Evolutionary conservation across 164 flowering plant genomes (phyloP).

Genomic region (Annona squamosa): DNA sequence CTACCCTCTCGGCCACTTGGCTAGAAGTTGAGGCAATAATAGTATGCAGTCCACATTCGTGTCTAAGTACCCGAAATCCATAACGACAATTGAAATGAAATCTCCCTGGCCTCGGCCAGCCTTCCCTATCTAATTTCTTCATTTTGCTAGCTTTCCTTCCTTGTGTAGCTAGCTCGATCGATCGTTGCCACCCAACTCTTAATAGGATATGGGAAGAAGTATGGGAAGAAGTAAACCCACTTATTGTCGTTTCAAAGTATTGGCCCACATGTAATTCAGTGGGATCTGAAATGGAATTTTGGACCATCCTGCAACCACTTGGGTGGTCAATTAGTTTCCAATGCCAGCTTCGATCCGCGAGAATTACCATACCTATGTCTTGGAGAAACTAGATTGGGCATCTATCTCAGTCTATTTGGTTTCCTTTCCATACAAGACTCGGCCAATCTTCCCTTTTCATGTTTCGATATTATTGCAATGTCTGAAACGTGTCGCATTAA

Average conservation of each 20-base stretch:
- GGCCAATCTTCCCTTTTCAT: not conserved
- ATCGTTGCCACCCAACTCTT: not conserved
- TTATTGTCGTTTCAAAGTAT: not conserved
- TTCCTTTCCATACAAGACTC: too few relatives aligned
- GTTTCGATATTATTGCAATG: not conserved
- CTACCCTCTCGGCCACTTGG: slow-evolving; percentile 5
- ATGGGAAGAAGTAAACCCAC: not conserved
- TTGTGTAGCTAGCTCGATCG: not conserved
- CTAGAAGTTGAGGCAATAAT: not conserved
- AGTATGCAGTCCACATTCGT: slow-evolving; percentile 1
- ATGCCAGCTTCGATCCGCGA: too few relatives aligned
- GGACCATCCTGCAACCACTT: not conserved
- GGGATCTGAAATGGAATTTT: not conserved
- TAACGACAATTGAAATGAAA: slow-evolving; percentile 13
- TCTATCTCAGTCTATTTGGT: not conserved
- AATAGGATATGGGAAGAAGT: not conserved
- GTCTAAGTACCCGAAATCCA: slow-evolving; percentile 27
- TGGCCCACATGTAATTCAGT: not conserved
- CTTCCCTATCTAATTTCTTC: not conserved
- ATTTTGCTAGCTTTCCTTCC: not conserved
- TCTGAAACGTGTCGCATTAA: too few relatives aligned
- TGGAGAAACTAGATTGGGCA: not conserved
- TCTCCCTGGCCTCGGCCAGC: not conserved
- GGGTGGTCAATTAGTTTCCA: not conserved
- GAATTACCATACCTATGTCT: too few relatives aligned